A percentile compares a stretch with the other conserved stretches of the same genome.
Evolutionary conservation across 371 early-diverging fungal species (phyloP).

Genomic region (Pancytospora philotis): DNA sequence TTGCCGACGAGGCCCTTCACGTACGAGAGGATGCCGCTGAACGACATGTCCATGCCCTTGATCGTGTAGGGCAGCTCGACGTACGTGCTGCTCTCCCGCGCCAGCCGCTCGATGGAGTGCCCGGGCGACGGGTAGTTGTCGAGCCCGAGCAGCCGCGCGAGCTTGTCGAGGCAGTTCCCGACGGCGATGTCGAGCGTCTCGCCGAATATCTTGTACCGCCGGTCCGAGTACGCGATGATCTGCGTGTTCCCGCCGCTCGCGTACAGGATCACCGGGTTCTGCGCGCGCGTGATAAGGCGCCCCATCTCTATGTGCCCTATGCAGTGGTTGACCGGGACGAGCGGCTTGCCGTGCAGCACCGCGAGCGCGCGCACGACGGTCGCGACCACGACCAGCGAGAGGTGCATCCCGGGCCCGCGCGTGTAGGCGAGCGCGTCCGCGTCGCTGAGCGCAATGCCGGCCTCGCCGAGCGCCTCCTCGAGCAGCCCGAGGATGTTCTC

Average conservation of each 20-base stretch:
- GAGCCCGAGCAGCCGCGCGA: constrained; percentile 78
- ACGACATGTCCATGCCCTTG: constrained; percentile 99
- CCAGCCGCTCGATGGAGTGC: constrained; percentile 87
- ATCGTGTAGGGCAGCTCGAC: constrained; percentile 86
- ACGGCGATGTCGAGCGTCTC: constrained; percentile 97
- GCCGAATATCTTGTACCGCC: constrained; percentile 85
- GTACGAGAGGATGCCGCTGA: constrained; percentile 80
- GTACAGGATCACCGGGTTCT: constrained; percentile 90
- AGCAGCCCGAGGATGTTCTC: constrained; percentile 68
- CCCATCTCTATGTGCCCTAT: constrained; percentile 99
- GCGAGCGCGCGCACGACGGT: constrained; percentile 83
- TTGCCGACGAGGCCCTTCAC: constrained; percentile 64
- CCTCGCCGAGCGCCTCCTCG: constrained; percentile 68
- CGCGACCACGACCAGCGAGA: constrained; percentile 79
- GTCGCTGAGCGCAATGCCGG: constrained; percentile 66
- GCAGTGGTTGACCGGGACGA: constrained; percentile 96
- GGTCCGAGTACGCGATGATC: constrained; percentile 79
- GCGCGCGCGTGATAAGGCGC: constrained; percentile 81
- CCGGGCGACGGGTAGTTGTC: constrained; percentile 94
- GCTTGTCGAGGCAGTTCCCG: constrained; percentile 92
- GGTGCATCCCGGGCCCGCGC: constrained; percentile 96
- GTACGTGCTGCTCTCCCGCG: constrained; percentile 73
- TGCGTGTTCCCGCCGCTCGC: constrained; percentile 99
- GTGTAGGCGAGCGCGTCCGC: constrained; percentile 88
- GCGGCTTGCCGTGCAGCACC: constrained; percentile 75